Evolutionary conservation across 805 yeast species (phyloP), one percentile per base, ranked within the genome.

Genomic region (Candida ovalis): DNA sequence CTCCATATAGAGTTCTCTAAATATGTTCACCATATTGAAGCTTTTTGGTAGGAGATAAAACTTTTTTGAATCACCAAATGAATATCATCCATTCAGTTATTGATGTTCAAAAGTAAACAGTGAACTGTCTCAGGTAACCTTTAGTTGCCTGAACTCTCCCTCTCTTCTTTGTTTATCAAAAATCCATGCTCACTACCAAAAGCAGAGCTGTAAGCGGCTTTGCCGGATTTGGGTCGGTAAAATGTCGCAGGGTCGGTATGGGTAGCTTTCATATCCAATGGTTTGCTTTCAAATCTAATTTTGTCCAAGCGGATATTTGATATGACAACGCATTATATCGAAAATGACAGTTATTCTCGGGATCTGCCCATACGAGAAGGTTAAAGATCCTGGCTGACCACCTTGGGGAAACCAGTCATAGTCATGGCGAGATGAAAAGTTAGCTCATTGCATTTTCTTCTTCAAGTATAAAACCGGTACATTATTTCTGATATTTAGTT

Each of bases 1-100:
- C 48, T 55, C 59, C 17, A 42, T 44, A 12, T 47, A 32, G 22
- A 55, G 42, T 27, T 42, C 43, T 17, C 36, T 32, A 19, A 54
- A 18, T 19, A 54, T 25, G 43, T 41, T 43, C 3, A 35, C 47
- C 51, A 48, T 43, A 17, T 21, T 32, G 13, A 10, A 36, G 22
- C 13, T 5, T 25, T 25, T 25, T n/a, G n/a, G n/a, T n/a, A 25
- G 28, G 10, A 25, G 28, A 25, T 7, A 25, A 10, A 25, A 25
- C 28, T 25, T 6, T 25, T 25, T 10, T 10, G 28, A 10, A 25
- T 25, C 28, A 7, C 28, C n/a, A n/a, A n/a, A n/a, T n/a, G n/a
- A n/a, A n/a, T n/a, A n/a, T n/a, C n/a, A n/a, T n/a, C n/a, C n/a
- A n/a, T n/a, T n/a, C n/a, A n/a, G n/a, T n/a, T n/a, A n/a, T n/a